Conservation (phyloP, 495 filamentous ascomycete species). For the Neurospora hispaniola region DNA sequence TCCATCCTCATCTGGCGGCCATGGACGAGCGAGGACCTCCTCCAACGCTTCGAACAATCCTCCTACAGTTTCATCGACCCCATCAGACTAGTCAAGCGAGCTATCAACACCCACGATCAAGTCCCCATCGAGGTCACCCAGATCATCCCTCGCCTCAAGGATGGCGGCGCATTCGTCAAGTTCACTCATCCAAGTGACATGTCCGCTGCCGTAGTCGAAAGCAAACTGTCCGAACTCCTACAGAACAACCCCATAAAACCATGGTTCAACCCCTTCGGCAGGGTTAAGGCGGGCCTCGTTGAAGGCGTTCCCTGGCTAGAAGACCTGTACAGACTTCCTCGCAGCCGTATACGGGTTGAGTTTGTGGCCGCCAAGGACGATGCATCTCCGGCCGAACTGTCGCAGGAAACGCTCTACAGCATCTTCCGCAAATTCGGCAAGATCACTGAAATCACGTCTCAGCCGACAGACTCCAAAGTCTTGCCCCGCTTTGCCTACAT, state of each 20-base stretch:
- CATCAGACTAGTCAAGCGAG: slow-evolving; percentile 47
- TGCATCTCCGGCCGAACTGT: slow-evolving; percentile 49
- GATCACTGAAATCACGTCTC: slow-evolving; percentile 64
- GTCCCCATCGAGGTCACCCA: slow-evolving; percentile 62
- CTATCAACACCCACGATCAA: slow-evolving; percentile 37
- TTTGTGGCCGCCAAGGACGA: slow-evolving; percentile 63
- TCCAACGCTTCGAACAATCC: slow-evolving; percentile 53
- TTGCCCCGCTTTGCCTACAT: slow-evolving; percentile 68
- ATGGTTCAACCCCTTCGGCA: slow-evolving; percentile 78
- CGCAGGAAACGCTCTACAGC: slow-evolving; percentile 75
- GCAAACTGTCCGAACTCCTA: slow-evolving; percentile 37
- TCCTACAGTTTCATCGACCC: slow-evolving; percentile 52
- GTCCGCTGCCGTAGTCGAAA: slow-evolving; percentile 49
- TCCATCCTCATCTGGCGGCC: slow-evolving; percentile 52
- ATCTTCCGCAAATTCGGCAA: slow-evolving; percentile 89
- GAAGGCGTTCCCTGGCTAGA: slow-evolving; percentile 88
- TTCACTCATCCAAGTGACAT: slow-evolving; percentile 50
- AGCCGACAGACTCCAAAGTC: slow-evolving; percentile 75
- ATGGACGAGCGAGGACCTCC: slow-evolving; percentile 43
- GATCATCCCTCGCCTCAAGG: slow-evolving; percentile 71
- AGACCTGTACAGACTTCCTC: slow-evolving; percentile 78
- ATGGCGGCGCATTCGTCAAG: slow-evolving; percentile 91
- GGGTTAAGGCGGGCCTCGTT: slow-evolving; percentile 59
- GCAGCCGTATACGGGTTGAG: slow-evolving; percentile 63
- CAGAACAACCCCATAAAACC: slow-evolving; percentile 64